Evolutionary conservation across 2,329 filamentous ascomycete genomes (phyloP).

Genomic region (Polychaeton citri): DNA sequence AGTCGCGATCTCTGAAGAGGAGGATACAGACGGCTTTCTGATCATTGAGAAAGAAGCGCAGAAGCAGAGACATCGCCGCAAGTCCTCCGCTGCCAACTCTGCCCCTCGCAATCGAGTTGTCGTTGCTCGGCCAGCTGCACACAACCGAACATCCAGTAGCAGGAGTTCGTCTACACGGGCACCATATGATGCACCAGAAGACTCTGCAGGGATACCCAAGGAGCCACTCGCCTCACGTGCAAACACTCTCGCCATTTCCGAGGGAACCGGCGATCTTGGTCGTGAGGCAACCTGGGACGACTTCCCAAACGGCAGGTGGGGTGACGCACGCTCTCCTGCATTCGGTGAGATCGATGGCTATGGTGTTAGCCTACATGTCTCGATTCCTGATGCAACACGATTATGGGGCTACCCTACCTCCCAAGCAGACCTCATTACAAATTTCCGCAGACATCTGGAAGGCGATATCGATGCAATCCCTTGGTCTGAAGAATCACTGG

Average conservation of each 20-base stretch:
- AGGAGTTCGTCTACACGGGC: slow-evolving; percentile 35
- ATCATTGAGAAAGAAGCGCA: slow-evolving; percentile 8
- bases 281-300: slow-evolving; percentile 98
- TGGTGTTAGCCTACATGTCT: slow-evolving; percentile 87
- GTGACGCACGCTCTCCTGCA: slow-evolving; percentile 80
- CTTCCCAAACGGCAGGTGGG: slow-evolving; percentile 91
- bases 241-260: slow-evolving; percentile 83
- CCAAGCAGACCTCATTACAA: slow-evolving; percentile 55
- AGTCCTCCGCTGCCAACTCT: slow-evolving; percentile 68
- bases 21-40: slow-evolving; percentile 18
- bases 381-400: slow-evolving; percentile 65
- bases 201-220: slow-evolving; percentile 63
- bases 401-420: slow-evolving; percentile 73
- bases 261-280: slow-evolving; percentile 78
- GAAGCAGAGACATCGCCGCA: slow-evolving; percentile 32
- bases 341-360: slow-evolving; percentile 98
- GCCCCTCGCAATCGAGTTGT: slow-evolving; percentile 82
- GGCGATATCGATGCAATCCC: slow-evolving; percentile 72
- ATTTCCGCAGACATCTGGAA: slow-evolving; percentile 71
- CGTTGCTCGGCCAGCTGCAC: slow-evolving; percentile 28
- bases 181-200: slow-evolving; percentile 53
- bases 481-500: slow-evolving; percentile 84
- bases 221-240: slow-evolving; percentile 57
- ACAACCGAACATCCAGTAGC: slow-evolving; percentile 43
- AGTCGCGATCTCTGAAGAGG: slow-evolving; percentile 19